phyloP scores from a whole-genome alignment of 2,329 filamentous ascomycete species.

The Alternaria arbusti region DNA sequence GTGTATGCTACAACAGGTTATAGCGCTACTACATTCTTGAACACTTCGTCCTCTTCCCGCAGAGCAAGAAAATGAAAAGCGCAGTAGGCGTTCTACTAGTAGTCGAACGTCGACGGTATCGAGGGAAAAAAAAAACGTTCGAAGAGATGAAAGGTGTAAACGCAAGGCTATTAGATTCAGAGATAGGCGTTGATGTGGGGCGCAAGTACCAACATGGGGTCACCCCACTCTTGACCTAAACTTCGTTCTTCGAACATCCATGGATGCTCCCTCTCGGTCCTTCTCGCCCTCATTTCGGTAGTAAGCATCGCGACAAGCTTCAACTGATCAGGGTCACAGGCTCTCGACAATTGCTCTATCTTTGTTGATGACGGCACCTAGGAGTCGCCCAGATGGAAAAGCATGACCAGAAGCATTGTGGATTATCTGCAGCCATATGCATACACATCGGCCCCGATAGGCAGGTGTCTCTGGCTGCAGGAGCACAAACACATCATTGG shows the following conservation, averaged over 20 bases:
- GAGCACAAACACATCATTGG: background rate
- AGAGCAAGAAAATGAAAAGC: too few species aligned
- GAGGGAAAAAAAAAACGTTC: background rate
- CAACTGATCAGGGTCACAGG: background rate
- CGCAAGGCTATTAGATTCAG: background rate
- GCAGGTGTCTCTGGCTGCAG: background rate
- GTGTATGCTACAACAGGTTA: too few species aligned
- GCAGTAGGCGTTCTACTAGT: background rate
- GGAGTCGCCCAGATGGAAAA: background rate
- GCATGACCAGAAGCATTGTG: background rate
- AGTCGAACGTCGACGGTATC: rapidly evolving
- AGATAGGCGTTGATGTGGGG: background rate
- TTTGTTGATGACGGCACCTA: background rate
- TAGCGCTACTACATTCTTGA: background rate
- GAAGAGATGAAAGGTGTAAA: background rate
- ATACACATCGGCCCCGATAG: background rate
- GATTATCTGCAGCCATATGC: background rate
- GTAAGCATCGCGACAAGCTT: background rate
- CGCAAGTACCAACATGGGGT: background rate
- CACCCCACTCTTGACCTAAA: background rate
- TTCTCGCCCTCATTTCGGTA: background rate
- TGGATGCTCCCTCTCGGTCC: background rate
- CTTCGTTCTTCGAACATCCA: background rate
- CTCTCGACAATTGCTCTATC: background rate
- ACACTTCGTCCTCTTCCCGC: background rate